These are phyloP conservation scores for Beauveria sp. DNA, from an alignment of 2,329 filamentous ascomycete species.

Conservation along the genomic window DNA sequence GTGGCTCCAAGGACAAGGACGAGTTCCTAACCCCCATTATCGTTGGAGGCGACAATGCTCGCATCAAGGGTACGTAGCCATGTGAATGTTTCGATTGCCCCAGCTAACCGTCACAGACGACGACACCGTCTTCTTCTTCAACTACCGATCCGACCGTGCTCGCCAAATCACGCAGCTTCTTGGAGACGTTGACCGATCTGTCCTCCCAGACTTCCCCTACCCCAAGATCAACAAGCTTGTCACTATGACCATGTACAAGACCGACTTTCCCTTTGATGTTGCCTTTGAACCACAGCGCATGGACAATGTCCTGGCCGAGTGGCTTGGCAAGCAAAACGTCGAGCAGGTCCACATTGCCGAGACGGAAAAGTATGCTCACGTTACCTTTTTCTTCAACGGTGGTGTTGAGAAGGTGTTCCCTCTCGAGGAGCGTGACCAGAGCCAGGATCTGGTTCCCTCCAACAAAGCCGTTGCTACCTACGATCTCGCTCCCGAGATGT, in stretches of 20 bases:
- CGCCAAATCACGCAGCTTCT: slow-evolving; percentile 93
- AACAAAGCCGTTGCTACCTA: slow-evolving; percentile 90
- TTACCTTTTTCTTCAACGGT: slow-evolving; percentile 99
- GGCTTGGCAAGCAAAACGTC: slow-evolving; percentile 79
- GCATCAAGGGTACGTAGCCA: slow-evolving; percentile 63
- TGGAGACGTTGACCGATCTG: slow-evolving; percentile 85
- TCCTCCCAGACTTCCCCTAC: slow-evolving; percentile 84
- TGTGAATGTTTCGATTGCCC: background rate
- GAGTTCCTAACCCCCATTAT: slow-evolving; percentile 99
- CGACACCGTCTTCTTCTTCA: slow-evolving; percentile 99
- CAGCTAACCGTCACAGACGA: slow-evolving; percentile 48
- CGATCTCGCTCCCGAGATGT: slow-evolving; percentile 93
- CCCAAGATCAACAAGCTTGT: slow-evolving; percentile 78
- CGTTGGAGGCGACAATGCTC: slow-evolving; percentile 74
- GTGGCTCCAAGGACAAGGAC: slow-evolving; percentile 64
- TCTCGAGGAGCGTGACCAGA: slow-evolving; percentile 82
- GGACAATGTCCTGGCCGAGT: slow-evolving; percentile 97
- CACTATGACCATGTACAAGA: slow-evolving; percentile 99
- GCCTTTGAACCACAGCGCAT: slow-evolving; percentile 93
- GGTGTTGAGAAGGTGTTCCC: slow-evolving; percentile 95
- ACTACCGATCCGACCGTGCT: slow-evolving; percentile 97
- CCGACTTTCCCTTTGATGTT: slow-evolving; percentile 82
- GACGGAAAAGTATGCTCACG: slow-evolving; percentile 99
- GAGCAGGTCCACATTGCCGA: slow-evolving; percentile 96
- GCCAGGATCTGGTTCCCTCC: slow-evolving; percentile 69